phyloP scores from a whole-genome alignment of 2,329 filamentous ascomycete species.

The Colletotrichum incanum region DNA sequence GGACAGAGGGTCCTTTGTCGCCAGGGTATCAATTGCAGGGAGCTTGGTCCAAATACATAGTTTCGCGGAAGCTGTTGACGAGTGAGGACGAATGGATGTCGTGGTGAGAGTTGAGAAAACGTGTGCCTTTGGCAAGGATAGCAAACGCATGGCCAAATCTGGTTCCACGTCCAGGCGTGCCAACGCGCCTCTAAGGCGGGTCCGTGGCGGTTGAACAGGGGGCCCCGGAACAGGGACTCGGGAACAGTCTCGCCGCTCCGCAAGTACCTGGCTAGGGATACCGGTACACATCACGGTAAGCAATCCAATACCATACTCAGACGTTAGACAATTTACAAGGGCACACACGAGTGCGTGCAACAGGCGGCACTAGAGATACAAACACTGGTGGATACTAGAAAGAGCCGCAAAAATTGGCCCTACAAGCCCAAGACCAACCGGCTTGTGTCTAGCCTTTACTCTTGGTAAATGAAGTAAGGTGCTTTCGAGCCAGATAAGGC shows the following conservation, averaged over 20 bases:
- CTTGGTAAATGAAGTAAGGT: background rate
- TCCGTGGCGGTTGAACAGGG: conserved; percentile 33
- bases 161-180: conserved; percentile 31
- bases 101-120: conserved; percentile 39
- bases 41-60: conserved; percentile 37
- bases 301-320: conserved; percentile 21
- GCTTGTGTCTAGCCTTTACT: background rate
- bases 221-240: conserved; percentile 32
- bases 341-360: background rate
- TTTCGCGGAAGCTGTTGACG: conserved; percentile 32
- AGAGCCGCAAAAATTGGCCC: background rate
- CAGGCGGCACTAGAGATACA: background rate
- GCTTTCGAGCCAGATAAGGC: conserved; percentile 8
- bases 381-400: background rate
- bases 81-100: conserved; percentile 22
- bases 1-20: conserved; percentile 29
- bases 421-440: background rate
- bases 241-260: conserved; percentile 35
- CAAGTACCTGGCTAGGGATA: conserved; percentile 16
- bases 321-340: conserved; percentile 2
- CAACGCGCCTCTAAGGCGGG: conserved; percentile 36
- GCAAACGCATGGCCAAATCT: conserved; percentile 37
- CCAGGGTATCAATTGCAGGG: conserved; percentile 33
- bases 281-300: conserved; percentile 10
- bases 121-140: conserved; percentile 40